Conservation (phyloP, 345 rosid genomes). For the Corchorus capsularis region DNA sequence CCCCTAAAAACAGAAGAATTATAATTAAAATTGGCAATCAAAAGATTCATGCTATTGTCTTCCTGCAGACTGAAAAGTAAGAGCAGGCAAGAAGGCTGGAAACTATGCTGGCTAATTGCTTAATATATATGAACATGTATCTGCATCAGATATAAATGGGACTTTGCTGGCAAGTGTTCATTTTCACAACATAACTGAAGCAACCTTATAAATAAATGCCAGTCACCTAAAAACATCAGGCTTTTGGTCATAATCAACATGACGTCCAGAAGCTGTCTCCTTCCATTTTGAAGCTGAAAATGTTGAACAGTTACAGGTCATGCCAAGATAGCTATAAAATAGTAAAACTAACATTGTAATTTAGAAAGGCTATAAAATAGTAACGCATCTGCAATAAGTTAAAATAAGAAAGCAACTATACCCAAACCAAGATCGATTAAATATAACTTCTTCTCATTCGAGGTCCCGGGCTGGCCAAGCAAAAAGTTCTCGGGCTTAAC, state of each 20-base stretch:
- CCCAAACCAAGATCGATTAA: slow-evolving; percentile 94
- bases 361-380: neutral
- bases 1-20: slow-evolving; percentile 53
- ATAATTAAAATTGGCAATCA: slow-evolving; percentile 10
- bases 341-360: neutral
- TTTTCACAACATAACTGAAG: neutral
- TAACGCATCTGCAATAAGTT: neutral
- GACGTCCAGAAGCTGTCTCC: slow-evolving; percentile 70
- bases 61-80: neutral
- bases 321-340: neutral
- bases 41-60: neutral
- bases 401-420: slow-evolving; percentile 25
- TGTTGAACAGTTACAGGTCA: slow-evolving; percentile 6
- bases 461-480: slow-evolving; percentile 85
- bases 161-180: neutral
- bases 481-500: slow-evolving; percentile 96
- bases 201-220: neutral
- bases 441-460: slow-evolving; percentile 82
- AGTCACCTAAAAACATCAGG: slow-evolving; percentile 94
- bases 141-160: neutral
- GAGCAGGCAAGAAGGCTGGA: slow-evolving; percentile 1
- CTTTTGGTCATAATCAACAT: slow-evolving; percentile 96
- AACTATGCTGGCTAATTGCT: neutral
- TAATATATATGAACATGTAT: neutral
- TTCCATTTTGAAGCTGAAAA: slow-evolving; percentile 83